Percentiles rank a stretch among this genome's conserved stretches.
Evolutionary conservation across 2,329 filamentous ascomycete species (phyloP).

Genomic region (Periconia macrospinosa): DNA sequence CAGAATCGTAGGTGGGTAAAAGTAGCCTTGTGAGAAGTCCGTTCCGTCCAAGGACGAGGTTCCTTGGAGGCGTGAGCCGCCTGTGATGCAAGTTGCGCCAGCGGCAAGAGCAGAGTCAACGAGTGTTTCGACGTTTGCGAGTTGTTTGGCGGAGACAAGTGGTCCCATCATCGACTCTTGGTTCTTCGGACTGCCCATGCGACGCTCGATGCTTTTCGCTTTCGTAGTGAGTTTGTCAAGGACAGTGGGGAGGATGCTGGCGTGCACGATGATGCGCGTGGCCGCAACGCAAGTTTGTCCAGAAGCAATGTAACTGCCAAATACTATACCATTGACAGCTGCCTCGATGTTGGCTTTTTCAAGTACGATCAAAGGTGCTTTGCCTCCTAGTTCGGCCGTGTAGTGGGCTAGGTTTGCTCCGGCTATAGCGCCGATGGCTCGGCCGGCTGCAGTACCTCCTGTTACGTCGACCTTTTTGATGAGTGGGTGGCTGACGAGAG

Average conservation of each 20-base stretch:
- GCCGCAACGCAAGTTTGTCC: constrained; percentile 61
- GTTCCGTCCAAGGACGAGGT: constrained; percentile 54
- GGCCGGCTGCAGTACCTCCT: constrained; percentile 40
- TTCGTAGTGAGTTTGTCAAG: constrained; percentile 45
- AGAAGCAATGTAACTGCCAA: constrained; percentile 54
- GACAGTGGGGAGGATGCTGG: constrained; percentile 44
- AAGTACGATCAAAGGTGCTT: constrained; percentile 42
- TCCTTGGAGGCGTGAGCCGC: constrained; percentile 55
- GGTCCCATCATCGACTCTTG: constrained; percentile 65
- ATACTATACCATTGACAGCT: constrained; percentile 42
- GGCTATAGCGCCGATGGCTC: constrained; percentile 41
- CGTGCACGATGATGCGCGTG: constrained; percentile 56
- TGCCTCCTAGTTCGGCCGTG: constrained; percentile 42
- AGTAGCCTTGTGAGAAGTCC: constrained; percentile 56
- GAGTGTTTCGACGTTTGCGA: constrained; percentile 40
- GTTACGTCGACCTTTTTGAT: constrained; percentile 45
- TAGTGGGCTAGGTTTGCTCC: constrained; percentile 39
- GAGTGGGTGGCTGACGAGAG: constrained; percentile 37
- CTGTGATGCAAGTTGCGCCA: constrained; percentile 47
- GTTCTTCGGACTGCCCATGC: constrained; percentile 62
- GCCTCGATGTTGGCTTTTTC: constrained; percentile 40
- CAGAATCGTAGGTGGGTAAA: constrained; percentile 52
- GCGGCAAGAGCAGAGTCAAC: constrained; percentile 39
- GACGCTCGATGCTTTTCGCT: constrained; percentile 54
- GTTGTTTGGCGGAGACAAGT: constrained; percentile 59